Evolutionary conservation across 345 rosid species (phyloP).

Genomic region (thale cress (Arabidopsis thaliana)): TAIR10.1 NC_003076.8:2497501-2498000

Average conservation of each 20-base stretch:
- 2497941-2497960: conserved; percentile 75
- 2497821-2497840: conserved; percentile 73
- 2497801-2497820: conserved; percentile 59
- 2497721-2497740: conserved; percentile 64
- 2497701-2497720: conserved; percentile 65
- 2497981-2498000: conserved; percentile 5
- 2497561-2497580: conserved; percentile 5
- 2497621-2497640: conserved; percentile 99
- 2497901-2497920: conserved; percentile 74
- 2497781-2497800: conserved; percentile 75
- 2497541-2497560: conserved; percentile 26
- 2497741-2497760: conserved; percentile 67
- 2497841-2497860: conserved; percentile 80
- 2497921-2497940: conserved; percentile 80
- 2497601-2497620: conserved; percentile 74
- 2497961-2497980: conserved; percentile 62
- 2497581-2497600: neutral
- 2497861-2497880: conserved; percentile 58
- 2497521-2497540: conserved; percentile 84
- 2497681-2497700: conserved; percentile 89
- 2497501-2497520: conserved; percentile 79
- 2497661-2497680: conserved; percentile 84
- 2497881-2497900: conserved; percentile 64
- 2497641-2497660: conserved; percentile 93
- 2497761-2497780: conserved; percentile 75